A percentile compares a stretch with the other conserved stretches of the same genome.
Conservation (phyloP, 202 grass and related monocot genomes). For the Elaeis oleifera region DNA sequence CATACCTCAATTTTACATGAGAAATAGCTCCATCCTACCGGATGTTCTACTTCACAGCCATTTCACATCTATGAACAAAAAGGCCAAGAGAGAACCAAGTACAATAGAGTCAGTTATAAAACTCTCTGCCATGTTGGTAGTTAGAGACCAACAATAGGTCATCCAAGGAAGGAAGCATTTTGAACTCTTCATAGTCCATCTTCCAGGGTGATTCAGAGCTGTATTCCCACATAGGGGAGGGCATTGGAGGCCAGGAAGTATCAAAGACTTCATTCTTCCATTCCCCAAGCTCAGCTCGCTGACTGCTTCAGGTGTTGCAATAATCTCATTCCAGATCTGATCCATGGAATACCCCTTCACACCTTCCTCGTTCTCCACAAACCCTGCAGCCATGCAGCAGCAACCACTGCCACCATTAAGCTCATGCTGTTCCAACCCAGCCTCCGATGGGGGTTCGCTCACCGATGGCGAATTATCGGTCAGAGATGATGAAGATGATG, state of each 20-base stretch:
- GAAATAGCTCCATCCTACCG: too few relatives aligned
- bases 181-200: slow-evolving; percentile 6
- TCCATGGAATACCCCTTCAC: slow-evolving; percentile 72
- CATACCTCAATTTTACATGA: too few relatives aligned
- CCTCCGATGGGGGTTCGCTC: slow-evolving; percentile 27
- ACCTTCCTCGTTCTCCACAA: slow-evolving; percentile 28
- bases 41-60: too few relatives aligned
- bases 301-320: slow-evolving; percentile 33
- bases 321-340: slow-evolving; percentile 83
- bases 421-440: slow-evolving; percentile 23
- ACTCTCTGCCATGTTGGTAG: slow-evolving; percentile 22
- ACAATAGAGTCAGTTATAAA: too few relatives aligned
- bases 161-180: slow-evolving; percentile 4
- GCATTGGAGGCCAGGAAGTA: slow-evolving; percentile 14
- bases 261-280: slow-evolving; percentile 28
- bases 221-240: slow-evolving; percentile 12
- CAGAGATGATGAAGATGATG: slow-evolving; percentile 27
- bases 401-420: slow-evolving; percentile 21
- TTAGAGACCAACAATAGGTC: slow-evolving; percentile 14
- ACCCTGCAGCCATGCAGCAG: slow-evolving; percentile 42
- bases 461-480: slow-evolving; percentile 45
- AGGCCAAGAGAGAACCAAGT: too few relatives aligned
- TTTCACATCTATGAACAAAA: too few relatives aligned
- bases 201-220: slow-evolving; percentile 9
- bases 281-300: neutral